Evolutionary conservation across 2,329 filamentous ascomycete genomes (phyloP).

Genomic region (Claviceps pazoutovae): DNA sequence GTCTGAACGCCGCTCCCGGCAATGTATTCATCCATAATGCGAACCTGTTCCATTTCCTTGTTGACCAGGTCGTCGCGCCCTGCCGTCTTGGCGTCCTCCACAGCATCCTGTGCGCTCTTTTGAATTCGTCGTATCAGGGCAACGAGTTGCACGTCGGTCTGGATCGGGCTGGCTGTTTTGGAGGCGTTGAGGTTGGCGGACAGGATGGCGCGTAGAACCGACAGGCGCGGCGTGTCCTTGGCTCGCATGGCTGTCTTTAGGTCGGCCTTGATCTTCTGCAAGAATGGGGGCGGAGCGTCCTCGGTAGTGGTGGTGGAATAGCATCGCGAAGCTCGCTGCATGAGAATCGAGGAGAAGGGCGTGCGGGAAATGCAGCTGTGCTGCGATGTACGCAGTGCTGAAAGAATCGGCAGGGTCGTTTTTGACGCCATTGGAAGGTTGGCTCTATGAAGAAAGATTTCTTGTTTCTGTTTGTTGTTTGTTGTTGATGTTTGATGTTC

Average conservation of each 20-base stretch:
- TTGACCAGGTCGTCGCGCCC: conserved; percentile 54
- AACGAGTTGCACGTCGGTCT: conserved; percentile 55
- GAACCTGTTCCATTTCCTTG: conserved; percentile 54
- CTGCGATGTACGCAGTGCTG: conserved; percentile 11
- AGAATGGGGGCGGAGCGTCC: conserved; percentile 28
- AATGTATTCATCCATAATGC: conserved; percentile 52
- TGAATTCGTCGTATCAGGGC: conserved; percentile 51
- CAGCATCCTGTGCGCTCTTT: conserved; percentile 42
- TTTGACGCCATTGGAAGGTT: conserved; percentile 12
- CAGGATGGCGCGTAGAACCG: conserved; percentile 55
- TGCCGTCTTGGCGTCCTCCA: conserved; percentile 48
- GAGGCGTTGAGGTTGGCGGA: conserved; percentile 60
- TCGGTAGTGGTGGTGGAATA: conserved; percentile 20
- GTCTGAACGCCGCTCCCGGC: conserved; percentile 44
- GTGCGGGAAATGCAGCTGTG: background rate
- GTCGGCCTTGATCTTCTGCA: conserved; percentile 42
- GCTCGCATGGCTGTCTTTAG: conserved; percentile 52
- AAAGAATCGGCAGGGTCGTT: conserved; percentile 10
- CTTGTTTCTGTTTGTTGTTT: background rate
- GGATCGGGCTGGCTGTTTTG: conserved; percentile 57
- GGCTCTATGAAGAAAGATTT: background rate
- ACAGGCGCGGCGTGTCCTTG: conserved; percentile 50
- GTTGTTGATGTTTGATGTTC: background rate
- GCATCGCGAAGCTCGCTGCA: conserved; percentile 11
- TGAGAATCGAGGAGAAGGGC: conserved; percentile 1